A percentile compares a stretch with the other conserved stretches of the same genome.
Conservation (phyloP, 1,139 yeast genomes). For the Lodderomyces parapsilosis region DNA sequence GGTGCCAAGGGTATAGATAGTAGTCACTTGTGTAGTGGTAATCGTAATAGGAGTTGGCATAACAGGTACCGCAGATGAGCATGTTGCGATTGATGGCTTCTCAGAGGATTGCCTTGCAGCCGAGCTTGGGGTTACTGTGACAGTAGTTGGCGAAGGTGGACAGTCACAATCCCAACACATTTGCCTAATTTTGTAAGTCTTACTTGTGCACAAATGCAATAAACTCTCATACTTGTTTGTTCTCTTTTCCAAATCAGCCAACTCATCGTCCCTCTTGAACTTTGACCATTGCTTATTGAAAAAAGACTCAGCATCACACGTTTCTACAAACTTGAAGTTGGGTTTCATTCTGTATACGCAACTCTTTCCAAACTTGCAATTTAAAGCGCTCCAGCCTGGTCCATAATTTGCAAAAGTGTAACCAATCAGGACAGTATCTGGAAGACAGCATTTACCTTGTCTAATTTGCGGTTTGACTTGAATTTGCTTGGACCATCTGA, state of each 20-base stretch:
- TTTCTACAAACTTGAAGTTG: too few relatives aligned
- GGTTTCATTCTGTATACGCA: constrained; percentile 6
- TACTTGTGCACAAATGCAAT: too few relatives aligned
- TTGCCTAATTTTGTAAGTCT: constrained; percentile 6
- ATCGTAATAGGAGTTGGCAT: not conserved
- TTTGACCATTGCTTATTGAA: constrained; percentile 4
- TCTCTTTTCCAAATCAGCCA: constrained; percentile 2
- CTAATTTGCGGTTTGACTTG: constrained; percentile 9
- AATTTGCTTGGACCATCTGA: constrained; percentile 13
- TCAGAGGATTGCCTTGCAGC: too few relatives aligned
- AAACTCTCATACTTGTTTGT: constrained; percentile 8
- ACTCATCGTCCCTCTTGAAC: constrained; percentile 9
- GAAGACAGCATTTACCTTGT: constrained; percentile 13
- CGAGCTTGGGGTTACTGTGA: too few relatives aligned
- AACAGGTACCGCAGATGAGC: too few relatives aligned
- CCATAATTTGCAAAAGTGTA: constrained; percentile 67
- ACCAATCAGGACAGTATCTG: constrained; percentile 29
- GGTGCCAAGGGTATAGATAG: too few relatives aligned
- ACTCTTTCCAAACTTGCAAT: constrained; percentile 6
- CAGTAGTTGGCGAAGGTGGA: not conserved
- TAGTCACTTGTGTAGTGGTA: not conserved
- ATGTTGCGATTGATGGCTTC: too few relatives aligned
- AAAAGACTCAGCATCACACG: too few relatives aligned
- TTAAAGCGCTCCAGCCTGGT: constrained; percentile 35
- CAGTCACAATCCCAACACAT: constrained; percentile 12